Percentiles rank a stretch among this genome's conserved stretches.
These are phyloP conservation scores for Candida sanyaensis DNA, from an alignment of 1,139 yeast species.

Conservation along the genomic window DNA sequence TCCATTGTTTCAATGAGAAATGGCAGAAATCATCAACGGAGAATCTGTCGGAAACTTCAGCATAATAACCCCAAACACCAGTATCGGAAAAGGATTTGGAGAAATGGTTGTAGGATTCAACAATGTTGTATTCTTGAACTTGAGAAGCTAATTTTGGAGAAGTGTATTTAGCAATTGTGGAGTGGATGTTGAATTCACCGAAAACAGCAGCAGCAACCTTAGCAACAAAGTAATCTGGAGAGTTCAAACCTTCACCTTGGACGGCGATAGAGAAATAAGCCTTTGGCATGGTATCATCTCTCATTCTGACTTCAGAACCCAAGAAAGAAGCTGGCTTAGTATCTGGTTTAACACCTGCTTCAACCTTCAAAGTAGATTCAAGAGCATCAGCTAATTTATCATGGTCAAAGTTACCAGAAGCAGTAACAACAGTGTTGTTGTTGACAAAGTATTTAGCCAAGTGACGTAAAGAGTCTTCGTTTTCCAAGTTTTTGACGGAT, in stretches of 20 bases:
- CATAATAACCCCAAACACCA: constrained; percentile 82
- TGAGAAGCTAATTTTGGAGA: constrained; percentile 84
- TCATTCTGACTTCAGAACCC: constrained; percentile 83
- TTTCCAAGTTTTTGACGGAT: constrained; percentile 56
- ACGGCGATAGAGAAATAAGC: constrained; percentile 78
- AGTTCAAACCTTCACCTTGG: constrained; percentile 63
- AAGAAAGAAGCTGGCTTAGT: constrained; percentile 60
- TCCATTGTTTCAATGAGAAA: constrained; percentile 83
- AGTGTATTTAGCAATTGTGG: constrained; percentile 63
- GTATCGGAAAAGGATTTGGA: constrained; percentile 70
- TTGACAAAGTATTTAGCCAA: constrained; percentile 58
- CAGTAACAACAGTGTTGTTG: constrained; percentile 68
- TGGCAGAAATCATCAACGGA: constrained; percentile 75
- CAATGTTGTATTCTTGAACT: constrained; percentile 70
- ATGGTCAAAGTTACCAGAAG: constrained; percentile 72
- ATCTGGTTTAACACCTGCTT: constrained; percentile 58
- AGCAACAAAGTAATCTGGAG: constrained; percentile 69
- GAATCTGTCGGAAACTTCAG: constrained; percentile 59
- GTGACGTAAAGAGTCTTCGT: constrained; percentile 59
- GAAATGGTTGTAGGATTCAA: constrained; percentile 72
- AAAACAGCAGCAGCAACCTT: constrained; percentile 73
- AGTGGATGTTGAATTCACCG: constrained; percentile 57
- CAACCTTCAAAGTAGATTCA: constrained; percentile 48
- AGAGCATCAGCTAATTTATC: constrained; percentile 66
- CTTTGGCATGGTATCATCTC: constrained; percentile 83